These are phyloP conservation scores for Russula sp. DNA, from an alignment of 768 basidiomycete species.

Conservation along the genomic window DNA sequence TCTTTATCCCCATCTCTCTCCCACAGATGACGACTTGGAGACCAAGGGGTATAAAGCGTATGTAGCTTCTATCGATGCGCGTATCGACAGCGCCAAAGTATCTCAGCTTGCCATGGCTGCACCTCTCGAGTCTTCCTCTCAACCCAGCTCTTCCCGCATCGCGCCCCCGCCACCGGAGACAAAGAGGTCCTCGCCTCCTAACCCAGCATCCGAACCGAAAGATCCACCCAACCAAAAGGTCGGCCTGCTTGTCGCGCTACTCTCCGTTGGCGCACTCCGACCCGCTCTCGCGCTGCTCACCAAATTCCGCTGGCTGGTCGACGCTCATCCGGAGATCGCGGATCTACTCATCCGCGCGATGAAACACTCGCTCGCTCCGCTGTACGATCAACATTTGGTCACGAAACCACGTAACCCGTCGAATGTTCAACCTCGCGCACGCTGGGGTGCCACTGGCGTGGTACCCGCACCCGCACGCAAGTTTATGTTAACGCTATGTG, in stretches of 20 bases:
- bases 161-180: conserved; percentile 35
- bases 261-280: conserved; percentile 78
- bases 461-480: conserved; percentile 51
- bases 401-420: conserved; percentile 56
- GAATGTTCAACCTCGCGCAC: conserved; percentile 56
- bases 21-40: conserved; percentile 73
- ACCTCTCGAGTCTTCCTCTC: conserved; percentile 54
- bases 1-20: conserved; percentile 82
- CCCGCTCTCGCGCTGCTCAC: conserved; percentile 74
- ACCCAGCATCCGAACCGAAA: conserved; percentile 35
- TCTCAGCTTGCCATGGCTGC: conserved; percentile 84
- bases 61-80: conserved; percentile 51
- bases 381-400: conserved; percentile 51
- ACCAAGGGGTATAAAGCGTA: conserved; percentile 55
- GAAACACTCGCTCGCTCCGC: conserved; percentile 56
- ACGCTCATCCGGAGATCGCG: conserved; percentile 75
- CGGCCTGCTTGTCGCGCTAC: conserved; percentile 69
- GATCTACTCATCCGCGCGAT: conserved; percentile 80
- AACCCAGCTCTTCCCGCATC: conserved; percentile 37
- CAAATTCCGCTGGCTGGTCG: conserved; percentile 79
- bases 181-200: conserved; percentile 29
- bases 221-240: conserved; percentile 67
- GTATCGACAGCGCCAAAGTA: conserved; percentile 60
- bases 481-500: conserved; percentile 62
- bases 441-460: conserved; percentile 55